Evolutionary conservation across 176 grass and related monocot genomes (phyloP), one percentile per base, ranked within the genome.

Genomic region (Bolboschoenus planiculmis): DNA sequence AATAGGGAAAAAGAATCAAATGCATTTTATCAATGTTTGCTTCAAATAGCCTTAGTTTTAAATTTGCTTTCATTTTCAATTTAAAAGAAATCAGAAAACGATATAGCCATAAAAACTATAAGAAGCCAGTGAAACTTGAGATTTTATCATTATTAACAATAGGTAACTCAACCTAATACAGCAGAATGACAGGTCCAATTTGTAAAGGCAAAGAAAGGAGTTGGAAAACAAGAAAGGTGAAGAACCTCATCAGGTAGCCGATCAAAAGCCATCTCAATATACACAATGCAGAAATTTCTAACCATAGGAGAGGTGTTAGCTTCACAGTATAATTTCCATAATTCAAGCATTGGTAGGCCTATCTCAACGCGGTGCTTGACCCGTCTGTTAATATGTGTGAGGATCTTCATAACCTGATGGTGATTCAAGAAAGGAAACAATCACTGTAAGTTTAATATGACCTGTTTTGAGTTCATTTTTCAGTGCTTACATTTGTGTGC

Each of bases 191-290:
- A 9, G 3, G 23, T 44, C 10, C 23, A 26, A 74, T 29, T 18
- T 74, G 42, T 30, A 74, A 47, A 71, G 30, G 35, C 43, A 46
- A 85, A 56, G 34, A 50, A 30, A 5, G 23, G 34, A 72, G 62
- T n/a, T 27, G 35, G 39, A 63, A 29, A 57, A 75, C 83, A 14
- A 40, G 29, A 20, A 40, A 88, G 40, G 5, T 10, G 9, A 44
- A 40, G 59, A 24, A 97, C 95, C 90, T 92, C 85, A 1, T 77
- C 63, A 58, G 81, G 86, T 34, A 97, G 81, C 42, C 92, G 90
- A 20, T 97, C 95, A 81, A 97, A 94, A 1, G 95, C 87, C 95
- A 97, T 97, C 90, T 97, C 92, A 81, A 94, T 86, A 73, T 97
- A 97, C 57, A 97, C 87, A 34, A 91, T 46, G 42, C 95, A 97